Evolutionary conservation across 2,329 filamentous ascomycete genomes (phyloP).

Genomic region (Amylocarpus encephaloides): DNA sequence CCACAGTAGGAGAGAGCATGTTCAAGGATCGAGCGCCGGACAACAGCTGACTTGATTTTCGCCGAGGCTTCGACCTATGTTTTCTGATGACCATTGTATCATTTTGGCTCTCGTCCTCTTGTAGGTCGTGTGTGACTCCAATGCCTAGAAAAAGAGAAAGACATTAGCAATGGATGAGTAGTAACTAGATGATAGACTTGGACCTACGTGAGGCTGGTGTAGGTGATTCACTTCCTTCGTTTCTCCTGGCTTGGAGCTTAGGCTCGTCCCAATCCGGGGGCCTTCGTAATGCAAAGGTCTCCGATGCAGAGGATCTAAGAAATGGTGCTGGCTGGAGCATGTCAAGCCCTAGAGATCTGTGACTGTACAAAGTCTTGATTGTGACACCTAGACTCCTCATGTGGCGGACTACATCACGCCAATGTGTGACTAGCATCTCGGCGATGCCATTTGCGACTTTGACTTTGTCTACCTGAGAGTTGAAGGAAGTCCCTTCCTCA

Average conservation of each 20-base stretch:
- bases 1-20: constrained; percentile 22
- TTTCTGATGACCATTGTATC: constrained; percentile 23
- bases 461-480: constrained; percentile 45
- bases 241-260: constrained; percentile 14
- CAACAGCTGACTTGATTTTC: constrained; percentile 18
- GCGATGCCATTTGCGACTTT: constrained; percentile 52
- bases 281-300: constrained; percentile 35
- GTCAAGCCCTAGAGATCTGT: constrained; percentile 12
- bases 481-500: constrained; percentile 20
- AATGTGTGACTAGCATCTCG: constrained; percentile 61
- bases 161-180: background rate
- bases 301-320: constrained; percentile 38
- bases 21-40: constrained; percentile 19
- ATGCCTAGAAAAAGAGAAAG: constrained; percentile 2
- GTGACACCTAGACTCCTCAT: constrained; percentile 41
- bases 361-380: constrained; percentile 12
- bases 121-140: background rate
- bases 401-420: constrained; percentile 57
- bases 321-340: constrained; percentile 12
- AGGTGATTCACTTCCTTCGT: constrained; percentile 31
- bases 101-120: constrained; percentile 1
- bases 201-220: constrained; percentile 32
- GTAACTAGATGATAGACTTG: background rate
- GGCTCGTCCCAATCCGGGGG: constrained; percentile 34
- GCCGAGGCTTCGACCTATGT: constrained; percentile 21